Evolutionary conservation across 2,329 filamentous ascomycete species (phyloP), one percentile per base, ranked within the genome.

Genomic region (Botrytis squamosa): DNA sequence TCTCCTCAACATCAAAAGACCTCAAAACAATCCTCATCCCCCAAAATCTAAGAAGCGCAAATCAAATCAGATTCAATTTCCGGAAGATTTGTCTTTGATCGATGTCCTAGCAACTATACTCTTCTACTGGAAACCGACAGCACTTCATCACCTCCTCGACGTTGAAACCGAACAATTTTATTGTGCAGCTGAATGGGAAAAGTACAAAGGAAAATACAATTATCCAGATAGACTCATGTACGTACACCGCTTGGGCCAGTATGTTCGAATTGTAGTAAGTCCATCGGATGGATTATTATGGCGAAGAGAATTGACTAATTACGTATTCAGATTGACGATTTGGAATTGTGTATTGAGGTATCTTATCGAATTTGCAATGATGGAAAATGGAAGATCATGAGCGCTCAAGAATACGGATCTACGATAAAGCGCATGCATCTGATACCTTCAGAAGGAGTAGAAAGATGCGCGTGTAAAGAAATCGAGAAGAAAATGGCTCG

Each of bases 351-450:
- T 22, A 5, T 14, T 12, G 22, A 67, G 16, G 14, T 49, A 10
- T 67, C 29, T 52, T 67, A 52, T 52, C 44, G 42, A 7, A 67
- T 67, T 36, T 38, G 33, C 16, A 12, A 67, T 67, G 14, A 38
- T 25, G 1, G 14, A n/a, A 52, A 38, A 38, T 52, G 44, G 65
- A 22, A 49, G 46, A 36, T 67, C 3, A 7, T 33, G 12, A 38
- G 42, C 46, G 29, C 65, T 2, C 42, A 52, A 52, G 1, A n/a
- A 2, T 7, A 12, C 29, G 1, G 4, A 2, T 1, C n/a, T 5
- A 7, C 1, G 3, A 2, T 4, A 1, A n/a, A 14, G 22, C 4
- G 22, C 57, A 14, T 2, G 0, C 8, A 38, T 7, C 25, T 0
- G 18, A 7, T 62, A 1, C 14, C 20, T 52, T 16, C 9, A 22